These are phyloP conservation scores for Coemansia sp. DNA, from an alignment of 192 early-diverging fungal species.

Conservation along the genomic window DNA sequence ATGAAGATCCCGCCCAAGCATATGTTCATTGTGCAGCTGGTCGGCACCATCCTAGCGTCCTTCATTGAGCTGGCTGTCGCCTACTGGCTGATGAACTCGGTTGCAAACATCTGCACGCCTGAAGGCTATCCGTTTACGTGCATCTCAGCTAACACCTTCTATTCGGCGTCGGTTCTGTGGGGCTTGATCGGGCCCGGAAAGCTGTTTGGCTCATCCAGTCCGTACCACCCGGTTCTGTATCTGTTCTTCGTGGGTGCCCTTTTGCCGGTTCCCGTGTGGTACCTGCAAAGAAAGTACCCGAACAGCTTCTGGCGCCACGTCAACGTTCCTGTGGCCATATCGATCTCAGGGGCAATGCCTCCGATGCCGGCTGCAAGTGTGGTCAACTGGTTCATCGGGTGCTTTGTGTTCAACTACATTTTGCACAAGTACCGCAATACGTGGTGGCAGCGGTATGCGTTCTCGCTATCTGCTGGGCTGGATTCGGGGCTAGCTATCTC, in stretches of 20 bases:
- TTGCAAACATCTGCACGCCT: conserved; percentile 61
- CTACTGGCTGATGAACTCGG: conserved; percentile 65
- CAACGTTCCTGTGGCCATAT: conserved; percentile 69
- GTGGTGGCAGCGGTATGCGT: conserved; percentile 67
- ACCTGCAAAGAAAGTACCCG: conserved; percentile 64
- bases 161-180: conserved; percentile 77
- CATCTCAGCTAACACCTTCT: conserved; percentile 61
- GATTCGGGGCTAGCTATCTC: conserved; percentile 53
- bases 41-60: conserved; percentile 68
- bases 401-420: conserved; percentile 67
- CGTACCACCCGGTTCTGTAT: conserved; percentile 55
- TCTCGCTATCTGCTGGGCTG: conserved; percentile 52
- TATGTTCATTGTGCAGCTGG: conserved; percentile 77
- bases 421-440: conserved; percentile 62
- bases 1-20: conserved; percentile 82
- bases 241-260: conserved; percentile 65
- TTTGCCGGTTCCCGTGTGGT: conserved; percentile 70
- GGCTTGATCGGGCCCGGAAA: conserved; percentile 74
- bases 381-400: conserved; percentile 70
- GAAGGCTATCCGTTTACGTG: conserved; percentile 69
- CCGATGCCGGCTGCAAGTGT: conserved; percentile 64
- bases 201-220: conserved; percentile 62
- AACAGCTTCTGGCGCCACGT: conserved; percentile 61
- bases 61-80: conserved; percentile 70
- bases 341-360: conserved; percentile 62